Base-by-base conservation (phyloP, 441 rosid genomes). In the Aleurites moluccanus region DNA sequence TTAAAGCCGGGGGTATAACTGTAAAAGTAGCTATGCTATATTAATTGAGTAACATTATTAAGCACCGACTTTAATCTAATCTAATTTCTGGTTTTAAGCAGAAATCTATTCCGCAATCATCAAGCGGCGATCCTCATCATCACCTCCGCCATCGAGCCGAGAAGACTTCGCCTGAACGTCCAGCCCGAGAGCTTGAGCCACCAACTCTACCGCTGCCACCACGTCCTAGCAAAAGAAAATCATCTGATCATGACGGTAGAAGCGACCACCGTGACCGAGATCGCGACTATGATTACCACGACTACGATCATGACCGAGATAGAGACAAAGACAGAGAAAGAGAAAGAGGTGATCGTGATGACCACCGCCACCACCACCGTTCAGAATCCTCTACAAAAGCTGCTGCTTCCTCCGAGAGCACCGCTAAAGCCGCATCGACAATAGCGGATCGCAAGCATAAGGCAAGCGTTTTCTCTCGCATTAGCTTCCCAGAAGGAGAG, bases 381-480 rank as follows among this genome's bases (percentile, higher is more conserved):
- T 64, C 88, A 4, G 80, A 81, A 16, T 67, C 75, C 56, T 77
- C 85, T 10, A 72, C 84, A 3, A 87, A 85, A 77, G 78, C 40
- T 6, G 7, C 40, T 38, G 8, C 85, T 7, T 70, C 79, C 0
- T 72, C 87, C 0, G 86, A 84, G 33, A 55, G 78, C 0, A 60
- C 75, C 6, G 11, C 77, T 14, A 82, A 83, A 35, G 61, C 85
- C 25, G 18, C 79, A 1, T 28, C 82, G 1, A 28, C 82, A 5
- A 78, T 82, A 27, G 75, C 89, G 0, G 96, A 87, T 6, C 77
- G 85, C 66, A 86, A 82, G 81, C 77, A 76, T 0, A 94, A 94
- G 79, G 78, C 82, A 0, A 96, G 98, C 21, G 98, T 93, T 25
- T 96, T 96, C 88, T 93, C 98, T 67, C 92, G 98, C 78, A 94